Evolutionary conservation across 2,329 filamentous ascomycete genomes (phyloP).

Genomic region (Amesomyces nigricolor): DNA sequence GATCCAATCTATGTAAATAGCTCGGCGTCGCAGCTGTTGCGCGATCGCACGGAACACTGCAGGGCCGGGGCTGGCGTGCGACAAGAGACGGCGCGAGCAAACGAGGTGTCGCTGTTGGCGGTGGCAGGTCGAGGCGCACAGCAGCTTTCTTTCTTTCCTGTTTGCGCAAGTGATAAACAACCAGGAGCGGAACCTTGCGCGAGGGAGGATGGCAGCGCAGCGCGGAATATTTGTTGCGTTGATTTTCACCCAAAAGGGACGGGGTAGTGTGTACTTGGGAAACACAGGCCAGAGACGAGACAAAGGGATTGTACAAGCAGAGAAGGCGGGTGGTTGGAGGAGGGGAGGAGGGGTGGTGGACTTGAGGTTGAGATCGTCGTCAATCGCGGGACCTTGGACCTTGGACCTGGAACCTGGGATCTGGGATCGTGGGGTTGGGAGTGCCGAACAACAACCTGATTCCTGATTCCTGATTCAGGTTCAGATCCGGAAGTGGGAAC

Average conservation of each 20-base stretch:
- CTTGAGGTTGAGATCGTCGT: slow-evolving; percentile 1
- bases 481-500: not conserved
- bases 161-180: slow-evolving; percentile 12
- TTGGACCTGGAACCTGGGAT: no score
- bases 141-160: slow-evolving; percentile 1
- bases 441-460: slow-evolving; percentile 1
- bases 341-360: not conserved
- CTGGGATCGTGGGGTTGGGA: slow-evolving; percentile 6
- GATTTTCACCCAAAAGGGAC: not conserved
- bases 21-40: not conserved
- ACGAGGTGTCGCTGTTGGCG: not conserved
- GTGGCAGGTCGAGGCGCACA: slow-evolving; percentile 14
- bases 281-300: not conserved
- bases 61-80: slow-evolving; percentile 2
- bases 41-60: slow-evolving; percentile 12
- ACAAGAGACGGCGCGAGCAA: not conserved
- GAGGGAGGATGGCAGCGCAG: not conserved
- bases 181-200: not conserved
- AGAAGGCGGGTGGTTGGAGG: not conserved
- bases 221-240: not conserved
- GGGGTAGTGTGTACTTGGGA: not conserved
- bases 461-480: not conserved
- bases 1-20: not conserved
- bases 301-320: slow-evolving; percentile 14
- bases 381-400: not conserved